Base-by-base conservation (phyloP, 1,139 yeast genomes). In the Scheffersomyces lignicola region DNA sequence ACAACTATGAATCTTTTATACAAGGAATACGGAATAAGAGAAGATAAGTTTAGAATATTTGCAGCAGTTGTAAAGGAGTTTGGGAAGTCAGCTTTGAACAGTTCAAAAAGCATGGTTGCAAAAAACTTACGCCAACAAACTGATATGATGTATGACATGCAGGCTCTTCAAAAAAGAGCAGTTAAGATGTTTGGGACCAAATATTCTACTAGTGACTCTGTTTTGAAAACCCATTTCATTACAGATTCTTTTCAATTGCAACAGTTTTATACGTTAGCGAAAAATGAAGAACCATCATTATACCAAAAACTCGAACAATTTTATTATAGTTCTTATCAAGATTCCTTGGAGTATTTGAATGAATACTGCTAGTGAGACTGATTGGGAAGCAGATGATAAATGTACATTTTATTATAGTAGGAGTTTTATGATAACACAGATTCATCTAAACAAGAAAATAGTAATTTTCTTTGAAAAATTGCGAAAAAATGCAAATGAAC, bases 171-270 rank as follows among this genome's bases (percentile, higher is more conserved):
- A 14, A 26, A 26, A 16, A 15, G 12, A 16, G 16, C 21, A 7
- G 18, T 26, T 10, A 31, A 34, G 13, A 11, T 7, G 5, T 25
- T 25, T 12, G 34, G 37, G 10, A 21, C 18, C 3, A 10, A 15
- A 14, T 34, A 34, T 17, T 16, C 4, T 11, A 22, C 37, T 5
- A 31, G 23, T 18, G 16, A 13, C 3, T 29, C 34, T 4, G 27
- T 21, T 6, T 20, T 35, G n/a, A 18, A 10, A 12, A 17, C 27
- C 8, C 10, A n/a, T 3, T 11, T 6, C 8, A n/a, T 30, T 5
- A 21, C 5, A 8, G 7, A 11, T 22, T 22, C 16, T 9, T 7
- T 4, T 15, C 28, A 21, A 6, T 14, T 30, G 8, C 27, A 30
- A 18, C 9, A 12, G 4, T 18, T 22, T 10, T 15, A 20, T 30